Base-by-base conservation (phyloP, 2,329 filamentous ascomycete species). In the Botrytis medusae region DNA sequence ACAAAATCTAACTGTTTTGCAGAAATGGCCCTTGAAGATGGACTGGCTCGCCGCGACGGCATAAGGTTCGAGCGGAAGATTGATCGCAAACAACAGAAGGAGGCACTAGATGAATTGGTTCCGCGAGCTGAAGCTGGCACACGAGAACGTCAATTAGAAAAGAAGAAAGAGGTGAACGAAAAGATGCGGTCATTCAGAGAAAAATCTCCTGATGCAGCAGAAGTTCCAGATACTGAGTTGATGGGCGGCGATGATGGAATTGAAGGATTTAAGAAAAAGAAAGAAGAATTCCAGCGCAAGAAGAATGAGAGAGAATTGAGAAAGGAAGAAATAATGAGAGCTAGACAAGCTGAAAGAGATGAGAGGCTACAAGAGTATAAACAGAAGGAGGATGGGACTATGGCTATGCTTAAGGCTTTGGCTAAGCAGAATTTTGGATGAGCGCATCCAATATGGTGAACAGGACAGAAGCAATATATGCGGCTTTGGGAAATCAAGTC, bases 221-320 rank as follows among this genome's bases (percentile, higher is more conserved):
- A 93, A 65, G 86, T 94, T 0, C 87, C 87, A 0, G 95, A 97
- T 20, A 84, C 85, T 25, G 92, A 97, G 71, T 81, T 98, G 40
- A 92, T 98, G 90, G 93, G 93, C 5, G 91, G 87, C 1, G 89
- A 87, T 1, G 87, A 87, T 65, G 87, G 86, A 20, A 78, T 91
- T n/a, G 88, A 87, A 1, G 92, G 94, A 74, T 90, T 91, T 76
- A 95, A 92, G 84, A 86, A 86, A 78, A 84, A 88, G 80, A 89
- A 92, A 82, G 87, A 88, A 77, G 87, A 85, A 73, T 85, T 89
- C 78, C 89, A 93, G 83, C 84, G 88, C 77, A 91, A 91, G 83
- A 97, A 95, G 86, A 93, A 90, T 77, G 94, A 97, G 82, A 83
- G 95, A 70, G 94, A 98, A 85, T 84, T 96, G 25, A 84, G 93